phyloP scores from a whole-genome alignment of 306 rosid species.

The Potentilla sterilis region DNA sequence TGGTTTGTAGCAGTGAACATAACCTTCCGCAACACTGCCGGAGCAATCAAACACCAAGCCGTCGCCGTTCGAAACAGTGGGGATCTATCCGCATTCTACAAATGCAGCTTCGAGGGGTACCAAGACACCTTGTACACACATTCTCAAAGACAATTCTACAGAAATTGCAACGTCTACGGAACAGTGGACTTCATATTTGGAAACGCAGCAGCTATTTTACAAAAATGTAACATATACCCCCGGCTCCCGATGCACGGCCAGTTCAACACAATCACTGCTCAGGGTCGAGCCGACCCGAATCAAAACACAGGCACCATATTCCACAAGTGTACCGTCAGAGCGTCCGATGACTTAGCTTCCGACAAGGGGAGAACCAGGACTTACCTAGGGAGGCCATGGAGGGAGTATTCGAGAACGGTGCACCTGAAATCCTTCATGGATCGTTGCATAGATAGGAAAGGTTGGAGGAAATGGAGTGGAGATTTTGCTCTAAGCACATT shows the following conservation, averaged over 20 bases:
- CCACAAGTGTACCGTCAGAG: conserved; percentile 50
- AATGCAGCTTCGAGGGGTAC: conserved; percentile 65
- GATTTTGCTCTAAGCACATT: conserved; percentile 60
- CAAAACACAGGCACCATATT: conserved; percentile 66
- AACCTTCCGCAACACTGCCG: conserved; percentile 66
- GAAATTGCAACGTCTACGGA: conserved; percentile 64
- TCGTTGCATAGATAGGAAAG: conserved; percentile 31
- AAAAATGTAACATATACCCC: conserved; percentile 60
- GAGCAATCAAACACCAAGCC: conserved; percentile 61
- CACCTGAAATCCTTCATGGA: conserved; percentile 58
- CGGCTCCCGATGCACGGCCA: conserved; percentile 66
- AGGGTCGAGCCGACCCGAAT: conserved; percentile 63
- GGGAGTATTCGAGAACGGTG: conserved; percentile 58
- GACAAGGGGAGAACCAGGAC: conserved; percentile 27
- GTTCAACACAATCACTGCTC: conserved; percentile 81
- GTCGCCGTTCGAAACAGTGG: conserved; percentile 62
- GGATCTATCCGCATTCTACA: conserved; percentile 49
- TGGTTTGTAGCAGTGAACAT: conserved; percentile 58
- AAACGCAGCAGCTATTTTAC: conserved; percentile 68
- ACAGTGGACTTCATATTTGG: conserved; percentile 84
- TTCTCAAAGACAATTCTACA: conserved; percentile 59
- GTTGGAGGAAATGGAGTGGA: conserved; percentile 68
- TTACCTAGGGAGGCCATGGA: conserved; percentile 77
- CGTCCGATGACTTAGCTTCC: conserved; percentile 47
- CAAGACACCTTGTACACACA: conserved; percentile 66